phyloP scores from a whole-genome alignment of 225 moss, liverwort and hornwort species.

The Physcomitrium patens region DNA sequence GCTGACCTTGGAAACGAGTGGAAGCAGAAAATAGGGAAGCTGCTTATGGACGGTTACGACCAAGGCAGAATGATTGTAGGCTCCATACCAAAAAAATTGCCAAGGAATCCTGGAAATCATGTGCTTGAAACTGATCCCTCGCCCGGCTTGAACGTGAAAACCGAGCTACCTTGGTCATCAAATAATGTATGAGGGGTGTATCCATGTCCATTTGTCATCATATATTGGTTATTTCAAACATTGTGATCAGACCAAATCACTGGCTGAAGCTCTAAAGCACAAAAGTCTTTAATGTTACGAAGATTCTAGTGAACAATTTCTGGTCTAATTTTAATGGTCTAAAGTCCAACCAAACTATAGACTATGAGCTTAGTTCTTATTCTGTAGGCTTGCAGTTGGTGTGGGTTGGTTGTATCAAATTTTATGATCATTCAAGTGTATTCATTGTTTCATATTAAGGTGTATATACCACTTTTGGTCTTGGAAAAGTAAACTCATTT shows the following conservation, averaged over 20 bases:
- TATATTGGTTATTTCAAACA: constrained; percentile 20
- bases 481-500: too few relatives aligned
- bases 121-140: constrained; percentile 18
- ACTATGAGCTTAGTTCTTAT: too few relatives aligned
- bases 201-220: constrained; percentile 29
- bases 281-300: constrained; percentile 22
- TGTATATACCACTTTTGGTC: too few relatives aligned
- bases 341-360: too few relatives aligned
- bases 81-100: constrained; percentile 52
- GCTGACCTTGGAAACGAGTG: constrained; percentile 62
- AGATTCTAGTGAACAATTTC: too few relatives aligned
- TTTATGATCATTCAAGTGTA: too few relatives aligned
- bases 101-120: constrained; percentile 25
- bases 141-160: constrained; percentile 28
- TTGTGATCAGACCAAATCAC: constrained; percentile 4
- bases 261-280: neutral
- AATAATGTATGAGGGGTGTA: constrained; percentile 22
- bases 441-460: too few relatives aligned
- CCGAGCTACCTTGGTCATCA: constrained; percentile 30
- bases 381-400: too few relatives aligned
- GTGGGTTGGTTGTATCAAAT: too few relatives aligned
- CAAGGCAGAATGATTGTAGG: constrained; percentile 56
- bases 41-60: constrained; percentile 68
- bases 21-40: constrained; percentile 76
- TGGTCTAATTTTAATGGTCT: too few relatives aligned